A percentile compares a stretch with the other conserved stretches of the same genome.
Conservation (phyloP, 345 rosid genomes). For the Nasturtium officinale region DNA sequence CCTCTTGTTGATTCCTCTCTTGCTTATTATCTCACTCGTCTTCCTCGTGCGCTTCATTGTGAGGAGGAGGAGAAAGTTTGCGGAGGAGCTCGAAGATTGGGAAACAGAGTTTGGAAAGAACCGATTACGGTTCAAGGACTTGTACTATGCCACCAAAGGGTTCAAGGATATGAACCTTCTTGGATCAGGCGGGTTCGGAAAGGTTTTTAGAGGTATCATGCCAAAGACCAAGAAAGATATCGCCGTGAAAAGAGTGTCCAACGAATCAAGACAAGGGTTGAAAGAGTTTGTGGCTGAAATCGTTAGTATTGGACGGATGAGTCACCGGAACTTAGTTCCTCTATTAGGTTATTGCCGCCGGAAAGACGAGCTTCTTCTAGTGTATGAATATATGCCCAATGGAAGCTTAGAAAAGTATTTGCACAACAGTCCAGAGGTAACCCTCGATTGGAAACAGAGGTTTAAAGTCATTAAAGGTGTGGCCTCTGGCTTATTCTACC, state of each 20-base stretch:
- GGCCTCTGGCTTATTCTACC: constrained; percentile 66
- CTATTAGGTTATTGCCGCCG: constrained; percentile 79
- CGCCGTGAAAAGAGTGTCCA: constrained; percentile 76
- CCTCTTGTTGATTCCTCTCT: constrained; percentile 10
- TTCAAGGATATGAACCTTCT: constrained; percentile 63
- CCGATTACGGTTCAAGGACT: constrained; percentile 57
- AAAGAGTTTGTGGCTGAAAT: constrained; percentile 82
- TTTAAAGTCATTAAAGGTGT: constrained; percentile 66
- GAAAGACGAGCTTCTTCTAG: constrained; percentile 63
- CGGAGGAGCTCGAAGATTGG: constrained; percentile 72
- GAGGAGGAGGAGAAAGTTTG: constrained; percentile 52
- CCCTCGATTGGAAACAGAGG: constrained; percentile 73
- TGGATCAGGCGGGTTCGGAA: constrained; percentile 80
- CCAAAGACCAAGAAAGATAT: constrained; percentile 49
- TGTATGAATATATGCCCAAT: constrained; percentile 82
- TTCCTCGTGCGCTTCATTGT: constrained; percentile 17
- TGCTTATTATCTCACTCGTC: constrained; percentile 11
- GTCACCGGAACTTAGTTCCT: constrained; percentile 78
- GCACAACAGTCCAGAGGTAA: constrained; percentile 50
- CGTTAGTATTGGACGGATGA: constrained; percentile 71
- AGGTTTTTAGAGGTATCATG: constrained; percentile 64
- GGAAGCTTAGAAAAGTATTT: constrained; percentile 80
- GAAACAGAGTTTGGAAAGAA: constrained; percentile 69
- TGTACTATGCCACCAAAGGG: constrained; percentile 61
- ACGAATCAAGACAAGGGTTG: constrained; percentile 74